Percentiles rank a stretch among this genome's conserved stretches.
Evolutionary conservation across 2,329 filamentous ascomycete genomes (phyloP).

Genomic region (Apiospora hydei): DNA sequence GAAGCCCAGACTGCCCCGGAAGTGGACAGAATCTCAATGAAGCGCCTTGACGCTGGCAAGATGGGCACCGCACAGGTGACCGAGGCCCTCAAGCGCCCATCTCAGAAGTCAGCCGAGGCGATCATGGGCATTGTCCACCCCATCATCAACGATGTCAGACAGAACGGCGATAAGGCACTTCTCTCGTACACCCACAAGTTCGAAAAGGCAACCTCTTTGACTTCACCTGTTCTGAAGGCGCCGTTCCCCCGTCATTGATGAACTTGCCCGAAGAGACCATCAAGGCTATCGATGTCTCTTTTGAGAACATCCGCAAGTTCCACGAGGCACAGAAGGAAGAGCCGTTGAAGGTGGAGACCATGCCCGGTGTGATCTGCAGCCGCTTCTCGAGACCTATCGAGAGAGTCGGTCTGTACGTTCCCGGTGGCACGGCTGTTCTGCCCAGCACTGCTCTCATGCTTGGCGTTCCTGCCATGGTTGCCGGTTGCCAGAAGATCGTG

Average conservation of each 20-base stretch:
- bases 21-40: slow-evolving; percentile 77
- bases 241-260: slow-evolving; percentile 90
- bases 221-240: slow-evolving; percentile 85
- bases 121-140: slow-evolving; percentile 91
- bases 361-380: slow-evolving; percentile 95
- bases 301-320: slow-evolving; percentile 93
- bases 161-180: slow-evolving; percentile 85
- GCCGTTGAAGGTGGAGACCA: slow-evolving; percentile 88
- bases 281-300: slow-evolving; percentile 91
- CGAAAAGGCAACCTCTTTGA: slow-evolving; percentile 91
- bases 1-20: slow-evolving; percentile 49
- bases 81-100: slow-evolving; percentile 83
- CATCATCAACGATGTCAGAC: slow-evolving; percentile 87
- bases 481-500: slow-evolving; percentile 94
- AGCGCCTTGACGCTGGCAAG: slow-evolving; percentile 73
- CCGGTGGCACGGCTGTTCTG: slow-evolving; percentile 94
- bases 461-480: slow-evolving; percentile 96
- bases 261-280: slow-evolving; percentile 82
- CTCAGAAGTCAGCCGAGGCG: slow-evolving; percentile 91
- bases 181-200: slow-evolving; percentile 97
- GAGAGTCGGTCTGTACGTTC: slow-evolving; percentile 94
- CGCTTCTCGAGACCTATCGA: slow-evolving; percentile 94
- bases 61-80: slow-evolving; percentile 71
- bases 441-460: slow-evolving; percentile 98
- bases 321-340: slow-evolving; percentile 89